These are phyloP conservation scores for Ustilago esculenta DNA, from an alignment of 1,284 basidiomycete species.

Conservation along the genomic window DNA sequence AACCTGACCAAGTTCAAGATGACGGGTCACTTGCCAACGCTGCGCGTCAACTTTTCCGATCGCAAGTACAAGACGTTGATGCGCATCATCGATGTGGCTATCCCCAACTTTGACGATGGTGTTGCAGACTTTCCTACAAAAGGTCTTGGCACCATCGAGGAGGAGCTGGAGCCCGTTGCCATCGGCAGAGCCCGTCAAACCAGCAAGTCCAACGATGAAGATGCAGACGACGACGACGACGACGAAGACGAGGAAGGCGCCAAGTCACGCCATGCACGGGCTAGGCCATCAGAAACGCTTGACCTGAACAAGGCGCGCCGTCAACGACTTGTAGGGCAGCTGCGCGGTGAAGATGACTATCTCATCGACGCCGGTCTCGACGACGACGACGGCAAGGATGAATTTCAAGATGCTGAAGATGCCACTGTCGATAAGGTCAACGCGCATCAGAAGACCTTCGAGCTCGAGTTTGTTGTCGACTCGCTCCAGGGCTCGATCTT, in stretches of 20 bases:
- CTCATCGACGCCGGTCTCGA: conserved; percentile 53
- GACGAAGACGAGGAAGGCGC: conserved; percentile 13
- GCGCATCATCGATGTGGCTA: conserved; percentile 88
- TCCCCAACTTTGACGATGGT: conserved; percentile 81
- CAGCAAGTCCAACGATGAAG: conserved; percentile 7
- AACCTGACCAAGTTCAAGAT: conserved; percentile 91
- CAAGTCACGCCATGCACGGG: conserved; percentile 21
- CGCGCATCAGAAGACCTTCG: conserved; percentile 83
- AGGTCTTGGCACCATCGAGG: conserved; percentile 37
- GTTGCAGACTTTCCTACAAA: conserved; percentile 18
- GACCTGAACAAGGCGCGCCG: conserved; percentile 58
- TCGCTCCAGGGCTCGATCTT: conserved; percentile 84
- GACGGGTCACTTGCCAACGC: conserved; percentile 84
- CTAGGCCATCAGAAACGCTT: conserved; percentile 35
- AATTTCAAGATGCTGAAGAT: conserved; percentile 61
- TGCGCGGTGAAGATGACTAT: conserved; percentile 57
- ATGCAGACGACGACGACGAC: conserved; percentile 17
- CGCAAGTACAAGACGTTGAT: conserved; percentile 94
- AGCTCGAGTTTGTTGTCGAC: conserved; percentile 89
- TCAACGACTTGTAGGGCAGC: conserved; percentile 54
- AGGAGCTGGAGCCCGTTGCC: conserved; percentile 34
- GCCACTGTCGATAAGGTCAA: conserved; percentile 55
- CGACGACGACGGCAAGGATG: conserved; percentile 56
- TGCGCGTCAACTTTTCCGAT: conserved; percentile 94
- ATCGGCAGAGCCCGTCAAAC: conserved; percentile 13